Conservation (phyloP, 306 rosid genomes). For the Rosa persica region DNA sequence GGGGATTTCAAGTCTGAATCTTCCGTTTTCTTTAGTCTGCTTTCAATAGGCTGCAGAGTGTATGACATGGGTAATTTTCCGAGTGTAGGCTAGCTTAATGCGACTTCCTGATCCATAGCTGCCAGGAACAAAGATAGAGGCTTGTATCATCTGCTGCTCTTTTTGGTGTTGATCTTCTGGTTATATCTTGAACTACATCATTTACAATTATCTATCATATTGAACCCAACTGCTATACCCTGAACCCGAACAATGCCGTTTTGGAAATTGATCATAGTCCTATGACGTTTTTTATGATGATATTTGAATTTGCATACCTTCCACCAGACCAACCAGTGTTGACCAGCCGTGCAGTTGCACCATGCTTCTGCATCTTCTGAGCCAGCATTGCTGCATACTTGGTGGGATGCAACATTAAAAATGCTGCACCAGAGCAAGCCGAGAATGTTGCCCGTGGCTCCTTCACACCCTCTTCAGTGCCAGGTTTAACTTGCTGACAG, state of each 20-base stretch:
- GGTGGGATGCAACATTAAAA: slow-evolving; percentile 87
- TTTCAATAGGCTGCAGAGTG: slow-evolving; percentile 62
- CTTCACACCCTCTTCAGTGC: slow-evolving; percentile 90
- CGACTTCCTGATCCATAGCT: slow-evolving; percentile 63
- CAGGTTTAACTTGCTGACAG: slow-evolving; percentile 77
- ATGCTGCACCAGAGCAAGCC: slow-evolving; percentile 92
- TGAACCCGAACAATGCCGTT: no score
- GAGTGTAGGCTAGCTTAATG: slow-evolving; percentile 67
- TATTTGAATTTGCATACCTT: slow-evolving; percentile 36
- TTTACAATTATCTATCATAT: no score
- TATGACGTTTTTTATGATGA: no score
- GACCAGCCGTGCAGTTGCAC: slow-evolving; percentile 89
- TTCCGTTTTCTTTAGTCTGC: slow-evolving; percentile 52
- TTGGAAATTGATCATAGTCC: no score
- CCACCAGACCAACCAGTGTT: slow-evolving; percentile 96
- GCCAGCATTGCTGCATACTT: slow-evolving; percentile 91
- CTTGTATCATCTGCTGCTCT: no score
- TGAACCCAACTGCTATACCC: no score
- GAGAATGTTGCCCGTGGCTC: slow-evolving; percentile 94
- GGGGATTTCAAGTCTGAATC: slow-evolving; percentile 81
- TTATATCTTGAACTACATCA: no score
- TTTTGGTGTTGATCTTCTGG: no score
- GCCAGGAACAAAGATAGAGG: no score
- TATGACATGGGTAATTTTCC: slow-evolving; percentile 78
- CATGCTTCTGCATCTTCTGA: slow-evolving; percentile 78